phyloP scores from a whole-genome alignment of 2,329 filamentous ascomycete genomes.

The Exophiala dermatitidis region DNA sequence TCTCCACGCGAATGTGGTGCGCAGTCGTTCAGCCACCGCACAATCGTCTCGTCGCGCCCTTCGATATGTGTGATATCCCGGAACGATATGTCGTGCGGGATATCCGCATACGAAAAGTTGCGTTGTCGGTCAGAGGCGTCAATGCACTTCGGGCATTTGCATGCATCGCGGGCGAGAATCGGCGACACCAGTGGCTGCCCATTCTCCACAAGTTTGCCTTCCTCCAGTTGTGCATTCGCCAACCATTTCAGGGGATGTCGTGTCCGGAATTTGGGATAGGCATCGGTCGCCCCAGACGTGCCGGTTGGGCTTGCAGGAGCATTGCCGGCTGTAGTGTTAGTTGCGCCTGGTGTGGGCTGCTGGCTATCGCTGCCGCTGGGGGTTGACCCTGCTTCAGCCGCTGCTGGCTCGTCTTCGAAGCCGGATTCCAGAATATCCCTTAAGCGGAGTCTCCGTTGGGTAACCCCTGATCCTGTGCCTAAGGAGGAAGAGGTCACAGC shows the following conservation, averaged over 20 bases:
- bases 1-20: conserved; percentile 30
- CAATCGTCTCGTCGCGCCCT: conserved; percentile 43
- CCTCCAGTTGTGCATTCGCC: background rate
- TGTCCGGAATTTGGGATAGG: background rate
- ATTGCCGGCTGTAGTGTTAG: background rate
- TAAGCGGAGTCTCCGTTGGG: too few species aligned
- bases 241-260: background rate
- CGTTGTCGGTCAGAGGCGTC: conserved; percentile 56
- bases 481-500: too few species aligned
- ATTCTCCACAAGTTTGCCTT: conserved; percentile 5
- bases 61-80: conserved; percentile 33
- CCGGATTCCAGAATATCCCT: too few species aligned
- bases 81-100: conserved; percentile 46
- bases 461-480: too few species aligned
- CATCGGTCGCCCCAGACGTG: background rate
- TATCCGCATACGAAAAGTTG: conserved; percentile 58
- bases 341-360: too few species aligned
- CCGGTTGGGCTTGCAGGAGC: background rate
- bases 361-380: too few species aligned
- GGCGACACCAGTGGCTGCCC: conserved; percentile 14
- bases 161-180: conserved; percentile 47
- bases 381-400: too few species aligned
- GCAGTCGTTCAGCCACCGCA: conserved; percentile 58
- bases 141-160: conserved; percentile 48
- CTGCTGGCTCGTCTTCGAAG: too few species aligned